A percentile compares a stretch with the other conserved stretches of the same genome.
Evolutionary conservation across 345 rosid genomes (phyloP).

Genomic region (Garcia nutans): DNA sequence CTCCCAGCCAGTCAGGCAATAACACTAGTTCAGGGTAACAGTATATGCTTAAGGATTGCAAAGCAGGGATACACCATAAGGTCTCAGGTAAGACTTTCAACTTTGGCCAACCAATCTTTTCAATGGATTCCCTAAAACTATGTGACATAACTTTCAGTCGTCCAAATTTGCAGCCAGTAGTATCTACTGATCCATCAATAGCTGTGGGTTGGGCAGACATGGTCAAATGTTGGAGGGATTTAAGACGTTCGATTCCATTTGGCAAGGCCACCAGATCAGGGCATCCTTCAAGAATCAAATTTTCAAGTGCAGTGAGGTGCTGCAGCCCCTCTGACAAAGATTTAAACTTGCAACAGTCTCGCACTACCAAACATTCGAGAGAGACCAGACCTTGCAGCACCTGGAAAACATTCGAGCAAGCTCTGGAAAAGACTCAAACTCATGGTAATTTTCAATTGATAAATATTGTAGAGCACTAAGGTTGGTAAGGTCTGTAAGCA

Average conservation of each 20-base stretch:
- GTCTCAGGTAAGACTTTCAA: constrained; percentile 11
- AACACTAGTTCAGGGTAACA: constrained; percentile 6
- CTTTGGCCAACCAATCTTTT: not conserved
- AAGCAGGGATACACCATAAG: not conserved
- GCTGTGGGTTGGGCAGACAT: not conserved
- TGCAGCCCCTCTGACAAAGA: constrained; percentile 14
- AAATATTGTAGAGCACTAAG: not conserved
- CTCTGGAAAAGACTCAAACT: constrained; percentile 6
- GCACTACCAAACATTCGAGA: not conserved
- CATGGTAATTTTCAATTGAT: not conserved
- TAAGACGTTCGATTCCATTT: not conserved
- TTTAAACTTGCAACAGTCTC: not conserved
- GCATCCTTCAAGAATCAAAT: constrained; percentile 6
- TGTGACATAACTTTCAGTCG: not conserved
- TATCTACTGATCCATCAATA: not conserved
- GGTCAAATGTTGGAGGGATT: not conserved
- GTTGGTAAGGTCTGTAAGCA: not conserved
- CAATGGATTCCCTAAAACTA: not conserved
- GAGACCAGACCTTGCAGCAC: not conserved
- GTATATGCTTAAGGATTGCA: not conserved
- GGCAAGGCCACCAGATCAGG: constrained; percentile 11
- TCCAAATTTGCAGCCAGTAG: not conserved
- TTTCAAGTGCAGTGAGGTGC: constrained; percentile 7
- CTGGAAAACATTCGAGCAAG: no score
- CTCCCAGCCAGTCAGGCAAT: constrained; percentile 12